These are phyloP conservation scores for Sordariomycetes sp. DNA, from an alignment of 2,329 filamentous ascomycete genomes.

Conservation along the genomic window DNA sequence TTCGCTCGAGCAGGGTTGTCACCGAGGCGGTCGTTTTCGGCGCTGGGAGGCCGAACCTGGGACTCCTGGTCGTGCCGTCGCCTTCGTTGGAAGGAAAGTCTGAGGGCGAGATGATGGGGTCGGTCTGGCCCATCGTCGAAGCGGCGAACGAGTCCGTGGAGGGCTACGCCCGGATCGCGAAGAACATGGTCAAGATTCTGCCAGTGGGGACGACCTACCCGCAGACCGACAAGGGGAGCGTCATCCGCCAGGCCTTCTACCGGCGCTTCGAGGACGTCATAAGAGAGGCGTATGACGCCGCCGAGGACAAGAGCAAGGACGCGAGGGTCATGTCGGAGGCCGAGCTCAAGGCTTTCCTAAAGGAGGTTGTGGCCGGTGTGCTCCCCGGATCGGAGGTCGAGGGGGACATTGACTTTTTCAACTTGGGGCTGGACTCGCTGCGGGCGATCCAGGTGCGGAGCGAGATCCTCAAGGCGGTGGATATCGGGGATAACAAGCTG, in stretches of 20 bases:
- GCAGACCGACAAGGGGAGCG: conserved; percentile 37
- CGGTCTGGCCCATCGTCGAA: conserved; percentile 19
- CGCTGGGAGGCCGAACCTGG: conserved; percentile 38
- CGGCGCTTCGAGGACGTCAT: conserved; percentile 27
- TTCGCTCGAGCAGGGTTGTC: conserved; percentile 28
- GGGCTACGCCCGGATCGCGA: conserved; percentile 23
- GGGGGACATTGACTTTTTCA: conserved; percentile 42
- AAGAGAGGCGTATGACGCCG: conserved; percentile 20
- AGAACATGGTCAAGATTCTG: conserved; percentile 35
- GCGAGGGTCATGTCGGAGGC: conserved; percentile 10
- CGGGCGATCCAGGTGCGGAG: conserved; percentile 42
- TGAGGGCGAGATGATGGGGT: conserved; percentile 14
- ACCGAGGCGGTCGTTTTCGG: conserved; percentile 49
- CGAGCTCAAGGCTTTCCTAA: conserved; percentile 20
- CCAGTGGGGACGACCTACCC: conserved; percentile 26
- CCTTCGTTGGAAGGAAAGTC: conserved; percentile 7
- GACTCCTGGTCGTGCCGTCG: conserved; percentile 33
- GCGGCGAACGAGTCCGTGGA: conserved; percentile 16
- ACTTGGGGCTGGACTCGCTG: conserved; percentile 42
- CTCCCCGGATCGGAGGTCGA: conserved; percentile 12
- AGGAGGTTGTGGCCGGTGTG: conserved; percentile 13
- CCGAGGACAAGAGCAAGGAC: conserved; percentile 11
- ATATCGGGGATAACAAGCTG: conserved; percentile 29
- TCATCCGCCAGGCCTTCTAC: conserved; percentile 36
- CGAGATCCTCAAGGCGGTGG: conserved; percentile 33